Conservation (phyloP, 257 asterid genomes). For the Solanum sitiens region DNA sequence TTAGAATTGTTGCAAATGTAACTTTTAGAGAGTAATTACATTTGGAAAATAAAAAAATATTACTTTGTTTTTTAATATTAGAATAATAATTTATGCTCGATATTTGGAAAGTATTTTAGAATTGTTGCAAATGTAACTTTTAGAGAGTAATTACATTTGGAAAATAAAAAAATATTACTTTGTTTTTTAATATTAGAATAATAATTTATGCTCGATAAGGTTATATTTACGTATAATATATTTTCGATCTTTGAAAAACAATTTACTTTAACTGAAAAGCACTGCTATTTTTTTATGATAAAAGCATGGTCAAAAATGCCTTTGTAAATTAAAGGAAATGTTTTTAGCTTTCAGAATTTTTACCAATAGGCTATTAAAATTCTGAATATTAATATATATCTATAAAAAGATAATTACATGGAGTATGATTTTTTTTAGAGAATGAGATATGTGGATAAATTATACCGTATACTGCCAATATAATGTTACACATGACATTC, state of each 20-base stretch:
- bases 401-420: not conserved
- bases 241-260: too few species aligned
- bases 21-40: not conserved
- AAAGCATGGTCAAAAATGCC: not conserved
- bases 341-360: not conserved
- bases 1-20: not conserved
- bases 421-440: too few species aligned
- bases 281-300: too few species aligned
- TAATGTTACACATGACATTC: not conserved
- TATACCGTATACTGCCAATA: rapidly evolving
- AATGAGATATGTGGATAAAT: not conserved
- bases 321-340: too few species aligned
- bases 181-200: too few species aligned
- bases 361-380: not conserved
- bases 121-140: not conserved
- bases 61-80: too few species aligned
- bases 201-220: not conserved
- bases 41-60: too few species aligned
- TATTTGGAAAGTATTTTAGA: too few species aligned
- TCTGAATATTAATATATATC: not conserved
- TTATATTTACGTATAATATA: not conserved
- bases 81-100: not conserved
- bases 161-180: too few species aligned
- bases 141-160: not conserved
- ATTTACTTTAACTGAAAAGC: not conserved